These are phyloP conservation scores for Boechera retrofracta DNA, from an alignment of 345 rosid genomes.

Conservation along the genomic window DNA sequence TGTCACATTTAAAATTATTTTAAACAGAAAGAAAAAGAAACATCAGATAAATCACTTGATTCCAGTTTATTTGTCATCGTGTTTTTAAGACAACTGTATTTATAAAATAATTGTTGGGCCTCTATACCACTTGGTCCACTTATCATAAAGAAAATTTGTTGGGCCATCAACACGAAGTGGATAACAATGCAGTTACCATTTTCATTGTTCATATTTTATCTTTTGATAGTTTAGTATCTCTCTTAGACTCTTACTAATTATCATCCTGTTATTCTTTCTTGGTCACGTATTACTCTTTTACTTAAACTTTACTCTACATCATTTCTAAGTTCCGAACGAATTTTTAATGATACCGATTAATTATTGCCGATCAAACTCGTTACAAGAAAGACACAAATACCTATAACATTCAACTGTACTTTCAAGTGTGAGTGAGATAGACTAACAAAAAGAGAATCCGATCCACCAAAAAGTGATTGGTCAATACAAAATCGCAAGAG, in stretches of 20 bases:
- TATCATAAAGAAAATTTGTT: not conserved
- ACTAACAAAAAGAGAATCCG: conserved; percentile 14
- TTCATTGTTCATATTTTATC: no score
- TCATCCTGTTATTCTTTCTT: not conserved
- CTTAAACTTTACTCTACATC: not conserved
- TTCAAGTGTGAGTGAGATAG: conserved; percentile 16
- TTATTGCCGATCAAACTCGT: no score
- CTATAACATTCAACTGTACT: conserved; percentile 9
- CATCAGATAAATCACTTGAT: no score
- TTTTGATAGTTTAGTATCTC: no score
- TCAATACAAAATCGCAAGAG: conserved; percentile 10
- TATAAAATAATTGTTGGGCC: not conserved
- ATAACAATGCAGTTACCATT: not conserved
- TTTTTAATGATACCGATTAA: no score
- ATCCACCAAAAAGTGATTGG: conserved; percentile 20
- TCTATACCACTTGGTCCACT: not conserved
- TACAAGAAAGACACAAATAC: no score
- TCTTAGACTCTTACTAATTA: no score
- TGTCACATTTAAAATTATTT: no score
- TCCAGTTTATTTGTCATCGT: no score
- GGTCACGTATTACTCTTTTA: not conserved
- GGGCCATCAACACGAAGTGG: not conserved
- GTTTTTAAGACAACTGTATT: no score
- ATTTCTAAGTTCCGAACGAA: no score
- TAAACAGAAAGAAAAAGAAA: no score